phyloP scores from a whole-genome alignment of 805 yeast genomes.

The Cyberlindnera euphorbiae region DNA sequence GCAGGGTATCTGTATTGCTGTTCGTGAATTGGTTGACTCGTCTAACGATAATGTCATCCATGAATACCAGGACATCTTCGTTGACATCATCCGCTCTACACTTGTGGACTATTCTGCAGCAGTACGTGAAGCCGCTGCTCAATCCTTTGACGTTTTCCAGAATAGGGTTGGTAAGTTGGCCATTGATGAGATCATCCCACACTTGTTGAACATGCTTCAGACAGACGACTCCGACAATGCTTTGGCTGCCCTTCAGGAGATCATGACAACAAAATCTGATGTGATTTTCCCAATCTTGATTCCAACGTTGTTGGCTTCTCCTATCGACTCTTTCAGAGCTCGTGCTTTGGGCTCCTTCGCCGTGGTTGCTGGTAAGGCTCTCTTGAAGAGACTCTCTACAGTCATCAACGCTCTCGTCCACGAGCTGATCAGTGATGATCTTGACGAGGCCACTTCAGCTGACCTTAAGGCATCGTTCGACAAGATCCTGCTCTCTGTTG shows the following conservation, averaged over 20 bases:
- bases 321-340: constrained; percentile 82
- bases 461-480: constrained; percentile 56
- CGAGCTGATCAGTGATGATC: constrained; percentile 40
- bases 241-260: constrained; percentile 80
- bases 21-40: constrained; percentile 78
- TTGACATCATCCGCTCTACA: constrained; percentile 71
- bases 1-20: constrained; percentile 95
- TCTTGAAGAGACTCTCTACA: constrained; percentile 64
- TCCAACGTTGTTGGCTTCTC: constrained; percentile 78
- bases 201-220: constrained; percentile 66
- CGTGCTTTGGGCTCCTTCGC: constrained; percentile 82
- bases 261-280: constrained; percentile 86
- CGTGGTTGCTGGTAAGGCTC: constrained; percentile 81
- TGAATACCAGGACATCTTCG: constrained; percentile 63
- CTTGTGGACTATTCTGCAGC: constrained; percentile 66
- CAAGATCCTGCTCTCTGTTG: constrained; percentile 66
- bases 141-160: constrained; percentile 84
- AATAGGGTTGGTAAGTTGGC: constrained; percentile 77
- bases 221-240: constrained; percentile 65
- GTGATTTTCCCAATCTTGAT: constrained; percentile 90
- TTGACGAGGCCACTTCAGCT: constrained; percentile 32
- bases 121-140: constrained; percentile 90
- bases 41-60: constrained; percentile 55
- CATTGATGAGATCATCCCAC: constrained; percentile 84
- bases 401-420: constrained; percentile 73